These are phyloP conservation scores for Aphanomyces astaci DNA, from an alignment of 352 stramenopile species.

Conservation along the genomic window DNA sequence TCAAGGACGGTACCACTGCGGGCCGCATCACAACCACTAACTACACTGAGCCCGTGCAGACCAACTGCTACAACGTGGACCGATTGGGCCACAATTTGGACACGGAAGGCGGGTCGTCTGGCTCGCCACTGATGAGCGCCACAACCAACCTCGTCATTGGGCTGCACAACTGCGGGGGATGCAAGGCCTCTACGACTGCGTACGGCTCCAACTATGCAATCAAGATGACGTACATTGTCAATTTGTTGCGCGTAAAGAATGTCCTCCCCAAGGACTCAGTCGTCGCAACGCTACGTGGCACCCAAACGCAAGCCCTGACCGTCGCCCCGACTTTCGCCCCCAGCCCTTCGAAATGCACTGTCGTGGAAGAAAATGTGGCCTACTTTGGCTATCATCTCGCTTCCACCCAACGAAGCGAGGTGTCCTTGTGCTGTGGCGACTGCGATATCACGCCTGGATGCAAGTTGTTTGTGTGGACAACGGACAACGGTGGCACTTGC, in stretches of 20 bases:
- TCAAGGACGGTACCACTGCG: not conserved
- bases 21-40: not conserved
- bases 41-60: not conserved
- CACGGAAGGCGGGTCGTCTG: conserved; percentile 31
- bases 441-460: not conserved
- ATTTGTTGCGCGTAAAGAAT: not conserved
- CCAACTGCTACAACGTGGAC: conserved; percentile 6
- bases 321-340: not conserved
- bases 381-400: conserved; percentile 32
- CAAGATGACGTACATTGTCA: not conserved
- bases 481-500: conserved; percentile 34
- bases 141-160: no score
- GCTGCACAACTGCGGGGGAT: not conserved
- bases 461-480: conserved; percentile 29
- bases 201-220: not conserved
- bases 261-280: not conserved
- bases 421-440: conserved; percentile 29
- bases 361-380: conserved; percentile 26
- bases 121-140: no score
- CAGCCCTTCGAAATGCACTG: conserved; percentile 23
- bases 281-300: not conserved
- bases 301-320: not conserved
- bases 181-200: not conserved
- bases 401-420: conserved; percentile 16
- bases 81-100: conserved; percentile 17